Base-by-base conservation (phyloP, 805 yeast genomes). In the Starmera pachycereana region DNA sequence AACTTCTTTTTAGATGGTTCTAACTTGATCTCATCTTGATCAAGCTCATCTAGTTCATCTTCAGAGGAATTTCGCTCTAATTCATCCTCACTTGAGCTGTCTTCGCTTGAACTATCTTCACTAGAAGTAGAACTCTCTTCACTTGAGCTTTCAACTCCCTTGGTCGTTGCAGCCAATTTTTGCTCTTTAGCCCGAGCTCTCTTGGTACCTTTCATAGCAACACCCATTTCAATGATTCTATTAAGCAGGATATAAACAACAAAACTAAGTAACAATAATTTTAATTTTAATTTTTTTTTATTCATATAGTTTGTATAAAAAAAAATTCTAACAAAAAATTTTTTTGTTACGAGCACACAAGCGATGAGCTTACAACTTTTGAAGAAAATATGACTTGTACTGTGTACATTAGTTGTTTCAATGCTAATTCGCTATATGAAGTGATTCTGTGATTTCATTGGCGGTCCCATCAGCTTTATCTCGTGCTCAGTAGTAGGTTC, bases 401-500 rank as follows among this genome's bases (percentile, higher is more conserved):
- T 2, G 2, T 22, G 9, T 7, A 22, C 27, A 6, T 22, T 22
- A 5, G 9, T 22, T 22, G 27, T 6, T 22, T 22, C 9, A 22
- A 22, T 22, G 27, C 9, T 22, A 22, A 5, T 7, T 4, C 5
- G 27, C 27, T 29, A 12, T 29, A 12, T 8, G 7, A 14, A 11
- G 33, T 14, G 18, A 10, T 13, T 32, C 16, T 32, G 12, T 32
- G 19, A 14, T 6, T n/a, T 32, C 39, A 53, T 59, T 29, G 64
- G 68, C 35, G 68, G 68, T 7, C 51, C 54, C 49, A 63, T 62
- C 42, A 59, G 51, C 29, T 46, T 50, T 33, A 48, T 58, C 36
- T 59, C 61, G 29, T 59, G 60, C 18, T 54, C 29, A 10, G 14
- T 22, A 8, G 27, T 22, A 8, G 3, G 27, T 8, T 6, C 27